Evolutionary conservation across 352 stramenopile species (phyloP), one percentile per base, ranked within the genome.

Genomic region (Pythium utonaiense): DNA sequence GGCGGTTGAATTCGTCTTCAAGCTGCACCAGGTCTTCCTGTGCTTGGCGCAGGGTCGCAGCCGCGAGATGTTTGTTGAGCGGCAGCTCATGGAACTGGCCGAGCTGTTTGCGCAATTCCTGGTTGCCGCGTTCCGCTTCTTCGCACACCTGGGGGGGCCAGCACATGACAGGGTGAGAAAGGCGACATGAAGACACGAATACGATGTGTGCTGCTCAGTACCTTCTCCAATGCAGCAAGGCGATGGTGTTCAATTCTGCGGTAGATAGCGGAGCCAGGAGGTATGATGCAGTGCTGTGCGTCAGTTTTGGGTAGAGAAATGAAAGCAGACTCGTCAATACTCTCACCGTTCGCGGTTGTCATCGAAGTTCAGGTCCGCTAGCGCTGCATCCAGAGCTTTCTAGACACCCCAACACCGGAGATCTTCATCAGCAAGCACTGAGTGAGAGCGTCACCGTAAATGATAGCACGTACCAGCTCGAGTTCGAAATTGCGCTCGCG

Each of bases 1-100:
- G 67, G 13, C 67, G 53, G 52, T 77, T 75, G 68, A 83, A 81
- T 41, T 77, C 62, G 38, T 80, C 73, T 57, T 83, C 72, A 19
- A 83, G 65, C 13, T 53, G 67, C 59, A 67, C 60, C 27, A 83
- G 64, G 48, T 79, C 70, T 24, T 64, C 56, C 40, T 71, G 60
- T 3, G 70, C 70, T 13, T 75, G 57, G 7, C 61, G 48, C 33
- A 83, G 63, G 10, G 69, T 62, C 33, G 69, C 67, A 25, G 64
- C 65, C 2, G 72, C 75, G n/a, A 71, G 48, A 17, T 80, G 64
- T 54, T 73, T 74, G 57, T 68, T 55, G 1, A 83, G 57, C 21
- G 75, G 70, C 6, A 83, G 53, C 5, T 64, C 67, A 45, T 83
- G 70, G 52, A 71, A 83, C 8, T n/a, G 33, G 2, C n/a, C 42